Conservation (phyloP, 345 rosid species). For the Murraya koenigii region DNA sequence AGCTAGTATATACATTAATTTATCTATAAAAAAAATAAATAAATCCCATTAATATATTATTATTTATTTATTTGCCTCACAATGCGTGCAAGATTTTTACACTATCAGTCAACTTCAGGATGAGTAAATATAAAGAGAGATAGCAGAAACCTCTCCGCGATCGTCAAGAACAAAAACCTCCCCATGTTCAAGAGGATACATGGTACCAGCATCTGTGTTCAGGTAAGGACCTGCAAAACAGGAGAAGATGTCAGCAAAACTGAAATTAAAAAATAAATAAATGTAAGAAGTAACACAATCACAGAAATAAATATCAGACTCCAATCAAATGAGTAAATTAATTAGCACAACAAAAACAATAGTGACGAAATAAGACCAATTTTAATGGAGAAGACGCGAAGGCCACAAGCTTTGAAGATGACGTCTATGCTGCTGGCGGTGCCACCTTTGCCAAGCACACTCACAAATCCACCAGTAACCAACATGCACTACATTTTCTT, state of each 20-base stretch:
- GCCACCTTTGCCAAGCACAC: constrained; percentile 97
- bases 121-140: background rate
- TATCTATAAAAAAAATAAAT: no score
- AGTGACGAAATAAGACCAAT: constrained; percentile 48
- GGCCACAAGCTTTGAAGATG: constrained; percentile 91
- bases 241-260: background rate
- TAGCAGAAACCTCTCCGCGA: constrained; percentile 79
- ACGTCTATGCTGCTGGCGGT: constrained; percentile 96
- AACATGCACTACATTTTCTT: constrained; percentile 78
- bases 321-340: background rate
- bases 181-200: constrained; percentile 97
- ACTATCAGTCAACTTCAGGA: background rate
- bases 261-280: background rate
- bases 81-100: background rate
- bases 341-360: background rate
- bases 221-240: constrained; percentile 73
- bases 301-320: background rate
- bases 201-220: constrained; percentile 96
- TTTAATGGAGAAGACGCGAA: constrained; percentile 93
- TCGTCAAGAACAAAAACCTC: constrained; percentile 97
- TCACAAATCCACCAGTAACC: constrained; percentile 95
- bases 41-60: background rate
- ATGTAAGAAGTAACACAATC: background rate
- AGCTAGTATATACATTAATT: constrained; percentile 16
- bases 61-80: no score